phyloP scores from a whole-genome alignment of 2,329 filamentous ascomycete genomes.

The Chaetomiaceae sp. region DNA sequence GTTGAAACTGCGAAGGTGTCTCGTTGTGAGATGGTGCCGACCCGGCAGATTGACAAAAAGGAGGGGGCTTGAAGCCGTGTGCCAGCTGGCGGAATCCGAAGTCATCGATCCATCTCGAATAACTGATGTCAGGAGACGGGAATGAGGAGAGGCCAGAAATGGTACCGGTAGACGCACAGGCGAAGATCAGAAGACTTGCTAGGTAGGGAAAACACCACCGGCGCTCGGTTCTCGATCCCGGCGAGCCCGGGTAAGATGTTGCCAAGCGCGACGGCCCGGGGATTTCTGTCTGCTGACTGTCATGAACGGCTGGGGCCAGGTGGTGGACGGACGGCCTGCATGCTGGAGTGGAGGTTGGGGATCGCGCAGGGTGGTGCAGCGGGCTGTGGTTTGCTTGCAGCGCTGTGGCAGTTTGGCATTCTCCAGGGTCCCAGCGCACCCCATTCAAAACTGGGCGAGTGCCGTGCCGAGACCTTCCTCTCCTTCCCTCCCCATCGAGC shows the following conservation, averaged over 20 bases:
- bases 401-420: conserved; percentile 9
- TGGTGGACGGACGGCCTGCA: conserved; percentile 7
- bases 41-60: conserved; percentile 14
- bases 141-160: too few relatives aligned
- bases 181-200: too few relatives aligned
- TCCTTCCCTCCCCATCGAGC: conserved; percentile 41
- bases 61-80: too few relatives aligned
- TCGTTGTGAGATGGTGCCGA: conserved; percentile 10
- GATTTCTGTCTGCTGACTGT: conserved; percentile 6
- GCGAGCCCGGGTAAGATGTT: too few relatives aligned
- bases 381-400: conserved; percentile 8
- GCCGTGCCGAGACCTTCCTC: conserved; percentile 26
- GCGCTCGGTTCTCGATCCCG: too few relatives aligned
- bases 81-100: too few relatives aligned
- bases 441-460: conserved; percentile 35
- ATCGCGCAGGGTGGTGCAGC: not conserved
- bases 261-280: too few relatives aligned
- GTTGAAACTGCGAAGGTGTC: conserved; percentile 23
- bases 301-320: conserved; percentile 12
- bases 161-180: too few relatives aligned
- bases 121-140: too few relatives aligned
- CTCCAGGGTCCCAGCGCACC: conserved; percentile 12
- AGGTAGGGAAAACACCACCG: too few relatives aligned
- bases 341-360: conserved; percentile 19
- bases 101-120: too few relatives aligned